Evolutionary conservation across 106 monocot genomes (phyloP).

Genomic region (Narthecium ossifragum): DNA sequence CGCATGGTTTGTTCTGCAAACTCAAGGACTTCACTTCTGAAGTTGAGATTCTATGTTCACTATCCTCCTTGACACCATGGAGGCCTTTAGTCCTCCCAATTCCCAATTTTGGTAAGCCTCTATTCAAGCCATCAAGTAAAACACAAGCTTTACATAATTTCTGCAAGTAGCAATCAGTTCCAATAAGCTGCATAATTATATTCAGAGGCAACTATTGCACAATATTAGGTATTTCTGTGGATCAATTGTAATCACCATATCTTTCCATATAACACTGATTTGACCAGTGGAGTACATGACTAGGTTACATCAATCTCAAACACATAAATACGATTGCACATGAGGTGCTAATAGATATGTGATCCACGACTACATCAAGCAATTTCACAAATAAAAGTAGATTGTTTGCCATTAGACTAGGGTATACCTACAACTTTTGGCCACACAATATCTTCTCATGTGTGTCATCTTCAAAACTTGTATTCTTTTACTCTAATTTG

Average conservation of each 20-base stretch:
- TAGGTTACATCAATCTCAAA: background rate
- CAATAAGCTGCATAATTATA: background rate
- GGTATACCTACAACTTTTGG: no score
- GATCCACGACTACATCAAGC: no score
- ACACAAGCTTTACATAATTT: conserved; percentile 97
- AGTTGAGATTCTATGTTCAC: no score
- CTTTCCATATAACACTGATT: background rate
- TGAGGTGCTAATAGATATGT: background rate
- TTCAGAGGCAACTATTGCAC: background rate
- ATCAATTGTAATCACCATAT: no score
- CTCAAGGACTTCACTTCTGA: conserved; percentile 12
- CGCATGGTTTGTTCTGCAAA: conserved; percentile 43
- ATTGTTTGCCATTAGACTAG: no score
- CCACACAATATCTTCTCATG: no score
- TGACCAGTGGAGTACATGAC: background rate
- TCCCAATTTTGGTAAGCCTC: conserved; percentile 93
- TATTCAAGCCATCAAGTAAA: conserved; percentile 85
- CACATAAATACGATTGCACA: background rate
- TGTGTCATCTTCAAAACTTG: no score
- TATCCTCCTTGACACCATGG: conserved; percentile 11
- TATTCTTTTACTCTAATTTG: no score
- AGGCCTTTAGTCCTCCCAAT: conserved; percentile 55
- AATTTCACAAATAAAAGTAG: no score
- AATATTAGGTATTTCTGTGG: background rate
- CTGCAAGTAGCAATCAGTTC: conserved; percentile 23